These are phyloP conservation scores for Penicillium silybi DNA, from an alignment of 495 filamentous ascomycete species.

Conservation along the genomic window DNA sequence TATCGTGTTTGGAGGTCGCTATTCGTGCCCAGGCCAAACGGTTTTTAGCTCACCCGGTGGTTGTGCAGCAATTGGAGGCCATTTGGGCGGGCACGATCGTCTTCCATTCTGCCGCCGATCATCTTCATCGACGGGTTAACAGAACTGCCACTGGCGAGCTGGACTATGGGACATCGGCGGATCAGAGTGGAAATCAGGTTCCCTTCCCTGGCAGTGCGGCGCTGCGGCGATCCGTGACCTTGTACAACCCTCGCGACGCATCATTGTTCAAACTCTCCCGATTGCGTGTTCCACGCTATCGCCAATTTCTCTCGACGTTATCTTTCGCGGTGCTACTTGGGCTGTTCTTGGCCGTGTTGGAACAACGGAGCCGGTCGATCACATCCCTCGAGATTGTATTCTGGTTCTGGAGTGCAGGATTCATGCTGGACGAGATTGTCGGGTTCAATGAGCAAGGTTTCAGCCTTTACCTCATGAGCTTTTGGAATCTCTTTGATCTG, in stretches of 20 bases:
- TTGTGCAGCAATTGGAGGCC: constrained; percentile 88
- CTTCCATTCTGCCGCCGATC: constrained; percentile 83
- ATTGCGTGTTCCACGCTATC: constrained; percentile 83
- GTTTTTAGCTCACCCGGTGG: constrained; percentile 83
- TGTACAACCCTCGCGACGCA: constrained; percentile 89
- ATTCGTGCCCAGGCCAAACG: constrained; percentile 87
- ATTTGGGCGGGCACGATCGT: constrained; percentile 95
- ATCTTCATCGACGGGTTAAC: constrained; percentile 58
- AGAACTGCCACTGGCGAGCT: constrained; percentile 25
- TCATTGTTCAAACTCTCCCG: constrained; percentile 87
- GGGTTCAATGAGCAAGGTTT: constrained; percentile 93
- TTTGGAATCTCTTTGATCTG: constrained; percentile 93
- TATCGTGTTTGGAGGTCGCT: constrained; percentile 85
- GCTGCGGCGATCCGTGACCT: constrained; percentile 68
- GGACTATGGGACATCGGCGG: constrained; percentile 20
- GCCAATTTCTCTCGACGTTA: constrained; percentile 79
- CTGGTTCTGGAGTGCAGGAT: constrained; percentile 96
- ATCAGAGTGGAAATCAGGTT: constrained; percentile 3
- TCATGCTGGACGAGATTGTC: constrained; percentile 93
- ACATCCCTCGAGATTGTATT: constrained; percentile 80
- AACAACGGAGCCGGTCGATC: constrained; percentile 66
- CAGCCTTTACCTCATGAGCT: constrained; percentile 90
- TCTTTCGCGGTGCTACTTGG: constrained; percentile 77
- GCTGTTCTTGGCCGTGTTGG: constrained; percentile 75
- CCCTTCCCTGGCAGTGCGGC: constrained; percentile 25